Evolutionary conservation across 495 filamentous ascomycete genomes (phyloP), one percentile per base, ranked within the genome.

Genomic region (Aspergillus heteromorphus): DNA sequence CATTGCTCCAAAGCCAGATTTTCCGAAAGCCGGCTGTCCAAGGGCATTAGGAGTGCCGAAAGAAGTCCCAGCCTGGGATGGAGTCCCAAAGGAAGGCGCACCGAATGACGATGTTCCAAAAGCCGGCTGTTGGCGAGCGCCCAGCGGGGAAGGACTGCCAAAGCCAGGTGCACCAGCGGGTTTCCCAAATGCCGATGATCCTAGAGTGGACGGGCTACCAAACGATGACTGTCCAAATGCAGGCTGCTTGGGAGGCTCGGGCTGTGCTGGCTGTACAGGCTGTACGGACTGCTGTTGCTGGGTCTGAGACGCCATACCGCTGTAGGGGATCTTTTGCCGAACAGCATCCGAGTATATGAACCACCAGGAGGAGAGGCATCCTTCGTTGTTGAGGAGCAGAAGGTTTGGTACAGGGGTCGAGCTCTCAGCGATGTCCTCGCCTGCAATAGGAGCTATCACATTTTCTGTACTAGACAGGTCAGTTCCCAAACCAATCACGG

Each of bases 321-420:
- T 78, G 65, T 93, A 97, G 0, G 82, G 79, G 11, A 82, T 80
- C 0, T 83, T 82, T 59, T 84, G 75, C 45, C 85, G 79, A 51
- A 99, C 83, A 2, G 95, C 87, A 23, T 96, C 91, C 31, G 85
- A 81, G 65, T 97, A 96, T 34, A 97, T 75, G 47, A 97, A 72
- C 85, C 91, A 96, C 95, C 95, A 99, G 17, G 85, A 76, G 19
- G 79, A 80, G 7, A 99, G 75, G 9, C 95, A 74, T 25, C 93
- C 93, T 59, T 97, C 89, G 63, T 96, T 83, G 55, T 93, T 97
- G 3, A 99, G 77, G 29, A 92, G 80, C 75, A 95, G 83, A 13
- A 96, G 67, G 2, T 86, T 90, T 1, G 95, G 95, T n/a, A 96
- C 66, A 14, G 95, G 93, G 2, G 85, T 86, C 2, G 91, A 92